Evolutionary conservation across 345 rosid species (phyloP).

Genomic region (Hypericum androsaemum): DNA sequence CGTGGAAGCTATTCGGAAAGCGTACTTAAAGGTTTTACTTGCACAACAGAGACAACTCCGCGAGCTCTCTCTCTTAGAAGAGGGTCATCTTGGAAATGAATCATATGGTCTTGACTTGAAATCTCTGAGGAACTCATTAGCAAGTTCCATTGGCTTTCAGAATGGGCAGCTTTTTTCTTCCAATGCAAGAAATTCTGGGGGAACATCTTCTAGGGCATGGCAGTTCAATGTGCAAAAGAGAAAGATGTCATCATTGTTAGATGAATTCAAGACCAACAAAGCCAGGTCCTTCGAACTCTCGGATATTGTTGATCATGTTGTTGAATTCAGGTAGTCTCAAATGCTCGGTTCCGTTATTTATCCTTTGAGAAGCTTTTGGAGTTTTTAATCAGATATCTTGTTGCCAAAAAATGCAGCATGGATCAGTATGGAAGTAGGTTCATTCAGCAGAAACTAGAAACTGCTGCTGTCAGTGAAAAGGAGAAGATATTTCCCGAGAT

Average conservation of each 20-base stretch:
- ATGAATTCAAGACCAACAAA: conserved; percentile 82
- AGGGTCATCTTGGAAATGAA: conserved; percentile 38
- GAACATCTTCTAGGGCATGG: conserved; percentile 48
- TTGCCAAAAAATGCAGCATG: conserved; percentile 42
- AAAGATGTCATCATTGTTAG: conserved; percentile 46
- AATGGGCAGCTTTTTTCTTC: conserved; percentile 47
- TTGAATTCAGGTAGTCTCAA: conserved; percentile 67
- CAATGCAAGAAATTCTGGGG: conserved; percentile 43
- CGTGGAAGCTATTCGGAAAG: conserved; percentile 36
- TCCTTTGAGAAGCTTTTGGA: conserved; percentile 4
- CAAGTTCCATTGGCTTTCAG: conserved; percentile 40
- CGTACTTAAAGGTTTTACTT: conserved; percentile 54
- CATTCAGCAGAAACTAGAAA: conserved; percentile 94
- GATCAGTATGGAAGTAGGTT: conserved; percentile 98
- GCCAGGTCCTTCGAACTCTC: conserved; percentile 60
- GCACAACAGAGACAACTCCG: conserved; percentile 62
- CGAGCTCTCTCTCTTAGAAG: conserved; percentile 32
- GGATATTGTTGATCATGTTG: conserved; percentile 63
- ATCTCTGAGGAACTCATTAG: conserved; percentile 34
- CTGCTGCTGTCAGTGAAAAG: conserved; percentile 66
- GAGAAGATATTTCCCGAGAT: conserved; percentile 71
- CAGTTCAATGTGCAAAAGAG: conserved; percentile 41
- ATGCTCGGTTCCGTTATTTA: conserved; percentile 10
- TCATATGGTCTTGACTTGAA: conserved; percentile 42
- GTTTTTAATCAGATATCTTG: conserved; percentile 10